These are phyloP conservation scores for Parietaria judaica DNA, from an alignment of 306 rosid genomes.

Conservation along the genomic window DNA sequence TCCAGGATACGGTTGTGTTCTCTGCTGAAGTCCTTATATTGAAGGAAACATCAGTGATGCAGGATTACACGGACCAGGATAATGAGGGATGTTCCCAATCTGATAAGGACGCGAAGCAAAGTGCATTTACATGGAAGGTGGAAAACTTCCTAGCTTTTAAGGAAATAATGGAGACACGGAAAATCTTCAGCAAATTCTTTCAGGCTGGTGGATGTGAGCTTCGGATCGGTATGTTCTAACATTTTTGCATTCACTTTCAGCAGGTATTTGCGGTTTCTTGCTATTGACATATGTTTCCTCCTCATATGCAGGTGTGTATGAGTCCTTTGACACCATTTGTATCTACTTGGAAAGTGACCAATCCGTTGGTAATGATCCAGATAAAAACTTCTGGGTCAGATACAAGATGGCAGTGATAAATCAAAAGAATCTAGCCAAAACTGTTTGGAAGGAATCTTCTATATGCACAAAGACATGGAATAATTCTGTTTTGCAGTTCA, in stretches of 20 bases:
- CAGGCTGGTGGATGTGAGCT: slow-evolving; percentile 99
- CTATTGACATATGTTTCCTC: slow-evolving; percentile 13
- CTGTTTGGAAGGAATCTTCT: slow-evolving; percentile 98
- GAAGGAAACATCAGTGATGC: slow-evolving; percentile 86
- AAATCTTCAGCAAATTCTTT: slow-evolving; percentile 97
- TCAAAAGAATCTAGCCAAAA: slow-evolving; percentile 85
- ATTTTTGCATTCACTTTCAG: slow-evolving; percentile 11
- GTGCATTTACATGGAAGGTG: slow-evolving; percentile 99
- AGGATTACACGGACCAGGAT: slow-evolving; percentile 66
- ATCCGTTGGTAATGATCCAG: slow-evolving; percentile 88
- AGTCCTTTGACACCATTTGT: slow-evolving; percentile 97
- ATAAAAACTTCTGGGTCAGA: slow-evolving; percentile 96
- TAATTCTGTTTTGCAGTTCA: slow-evolving; percentile 97
- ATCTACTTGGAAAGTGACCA: slow-evolving; percentile 99
- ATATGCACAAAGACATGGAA: slow-evolving; percentile 99
- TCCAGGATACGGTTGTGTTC: slow-evolving; percentile 90
- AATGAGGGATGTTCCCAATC: slow-evolving; percentile 44
- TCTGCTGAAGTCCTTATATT: slow-evolving; percentile 97
- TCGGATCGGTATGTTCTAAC: slow-evolving; percentile 72
- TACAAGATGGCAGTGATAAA: slow-evolving; percentile 97
- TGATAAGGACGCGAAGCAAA: slow-evolving; percentile 47
- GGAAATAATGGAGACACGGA: slow-evolving; percentile 98
- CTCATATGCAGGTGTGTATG: slow-evolving; percentile 70
- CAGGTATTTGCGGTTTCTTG: slow-evolving; percentile 19
- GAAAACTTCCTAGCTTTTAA: slow-evolving; percentile 92